Evolutionary conservation across 73 alveolate species (phyloP), one percentile per base, ranked within the genome.

Genomic region (Tetrahymena borealis): DNA sequence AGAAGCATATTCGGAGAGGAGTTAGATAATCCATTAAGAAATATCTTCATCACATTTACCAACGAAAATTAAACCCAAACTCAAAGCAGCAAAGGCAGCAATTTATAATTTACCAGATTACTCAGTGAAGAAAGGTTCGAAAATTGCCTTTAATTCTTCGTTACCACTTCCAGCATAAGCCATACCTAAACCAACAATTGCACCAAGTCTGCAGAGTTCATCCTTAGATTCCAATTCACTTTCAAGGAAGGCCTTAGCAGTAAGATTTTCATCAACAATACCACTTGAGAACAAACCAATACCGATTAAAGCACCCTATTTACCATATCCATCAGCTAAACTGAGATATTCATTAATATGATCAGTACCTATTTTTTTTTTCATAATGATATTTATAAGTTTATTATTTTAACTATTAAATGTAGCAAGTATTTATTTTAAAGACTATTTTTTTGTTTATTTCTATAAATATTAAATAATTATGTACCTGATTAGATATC

Each of bases 11-110:
- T 98, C 99, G 95, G 96, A 91, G 40, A 99, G 95, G 28, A 98
- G 94, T 95, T 98, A 95, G 85, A 98, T 91, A 79, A 99, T 98
- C 36, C 98, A 98, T 93, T 98, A 96, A 28, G 99, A 99, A 78
- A 97, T 99, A 20, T 98, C 99, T 90, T 98, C 99, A 96, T 96
- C 96, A 39, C 99, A 97, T 79, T 99, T 96, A 15, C 99, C 99
- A 78, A 96, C 96, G 94, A 95, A 98, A n/a, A 97, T 97, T 93
- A 98, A 93, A 13, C 99, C 99, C 79, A 98, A 96, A 40, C 98
- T 96, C 40, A 99, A 94, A 35, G 99, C 99, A 12, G 99, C 99
- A 95, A 99, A 96, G 15, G 99, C 99, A 13, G 99, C 96, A 36
- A 97, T 94, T 94, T 99, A 99, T 41, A 98, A 90, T 42, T 99